Evolutionary conservation across 108 stramenopile genomes (phyloP), one percentile per base, ranked within the genome.

Genomic region (Cyclotella sp.): DNA sequence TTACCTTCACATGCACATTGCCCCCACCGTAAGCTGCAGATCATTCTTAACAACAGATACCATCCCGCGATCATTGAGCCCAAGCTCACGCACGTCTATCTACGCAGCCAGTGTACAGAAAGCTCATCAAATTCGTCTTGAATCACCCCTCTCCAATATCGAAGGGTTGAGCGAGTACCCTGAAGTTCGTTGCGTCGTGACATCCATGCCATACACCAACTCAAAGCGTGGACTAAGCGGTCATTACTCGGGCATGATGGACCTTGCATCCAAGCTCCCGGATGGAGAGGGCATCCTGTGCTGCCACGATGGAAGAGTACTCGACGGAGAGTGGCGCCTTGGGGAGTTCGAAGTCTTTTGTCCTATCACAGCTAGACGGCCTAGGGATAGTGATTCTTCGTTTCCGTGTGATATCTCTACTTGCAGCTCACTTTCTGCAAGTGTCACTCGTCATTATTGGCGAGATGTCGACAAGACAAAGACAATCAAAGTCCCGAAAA

Each of bases 201-300:
- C 55, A 12, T 57, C 55, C 24, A n/a, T 57, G 12, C 55, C 55
- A 21, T 57, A 57, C 55, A 57, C 12, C 55, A 26, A 57, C 24
- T 26, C 24, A 26, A 24, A 57, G 24, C 24, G 8, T 1, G 22
- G 55, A 24, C 3, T 26, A 21, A 57, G 55, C 8, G 55, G 55
- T 5, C 24, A 24, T 12, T 57, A 57, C 55, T 26, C 55, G 3
- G 55, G 55, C 1, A 8, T 4, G 8, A 57, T 57, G 55, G 55
- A 57, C 55, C 3, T 57, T 21, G 24, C 24, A 1, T 24, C 55
- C 55, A 57, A 24, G 8, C 55, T 57, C 19, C 55, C 55, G 12
- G 55, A 57, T 26, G 55, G 55, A 24, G 55, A 57, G 12, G 55
- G 55, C 55, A 26, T 57, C 1, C 55, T 57, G 24, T 57, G 24